A percentile compares a stretch with the other conserved stretches of the same genome.
Conservation (phyloP, 768 basidiomycete species). For the Sarcodon aspratus region DNA sequence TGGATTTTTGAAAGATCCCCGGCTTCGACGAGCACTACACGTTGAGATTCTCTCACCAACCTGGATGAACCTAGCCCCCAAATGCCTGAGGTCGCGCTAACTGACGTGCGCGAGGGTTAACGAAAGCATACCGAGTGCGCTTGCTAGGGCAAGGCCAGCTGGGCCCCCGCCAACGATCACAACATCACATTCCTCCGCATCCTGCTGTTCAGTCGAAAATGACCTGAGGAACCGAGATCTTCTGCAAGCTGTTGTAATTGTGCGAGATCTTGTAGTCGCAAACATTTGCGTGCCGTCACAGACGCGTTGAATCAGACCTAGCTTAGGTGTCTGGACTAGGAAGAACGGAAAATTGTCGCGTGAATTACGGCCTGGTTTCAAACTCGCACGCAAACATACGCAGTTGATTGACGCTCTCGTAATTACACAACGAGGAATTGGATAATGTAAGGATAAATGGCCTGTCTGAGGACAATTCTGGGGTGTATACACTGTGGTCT, state of each 20-base stretch:
- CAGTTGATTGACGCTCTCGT: too few species aligned
- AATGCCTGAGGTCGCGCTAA: background rate
- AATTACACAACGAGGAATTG: too few species aligned
- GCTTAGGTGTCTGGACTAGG: too few species aligned
- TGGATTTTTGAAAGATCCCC: slow-evolving; percentile 59
- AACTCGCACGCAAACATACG: too few species aligned
- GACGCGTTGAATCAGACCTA: too few species aligned
- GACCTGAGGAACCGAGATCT: background rate
- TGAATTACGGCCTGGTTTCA: too few species aligned
- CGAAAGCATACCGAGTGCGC: slow-evolving; percentile 58
- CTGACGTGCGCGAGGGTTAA: background rate
- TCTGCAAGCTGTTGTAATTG: background rate
- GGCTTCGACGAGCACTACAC: slow-evolving; percentile 73
- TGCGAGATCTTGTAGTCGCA: background rate
- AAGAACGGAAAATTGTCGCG: too few species aligned
- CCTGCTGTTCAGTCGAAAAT: slow-evolving; percentile 4
- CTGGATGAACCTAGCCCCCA: slow-evolving; percentile 39
- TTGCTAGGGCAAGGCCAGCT: slow-evolving; percentile 81
- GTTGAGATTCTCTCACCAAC: slow-evolving; percentile 36
- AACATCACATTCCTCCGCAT: slow-evolving; percentile 57
- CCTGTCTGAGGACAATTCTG: too few species aligned
- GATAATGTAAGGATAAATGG: too few species aligned
- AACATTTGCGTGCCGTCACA: background rate
- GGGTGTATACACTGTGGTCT: too few species aligned
- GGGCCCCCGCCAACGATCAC: slow-evolving; percentile 95